These are phyloP conservation scores for Xylaria sp. DNA, from an alignment of 2,329 filamentous ascomycete genomes.

Conservation along the genomic window DNA sequence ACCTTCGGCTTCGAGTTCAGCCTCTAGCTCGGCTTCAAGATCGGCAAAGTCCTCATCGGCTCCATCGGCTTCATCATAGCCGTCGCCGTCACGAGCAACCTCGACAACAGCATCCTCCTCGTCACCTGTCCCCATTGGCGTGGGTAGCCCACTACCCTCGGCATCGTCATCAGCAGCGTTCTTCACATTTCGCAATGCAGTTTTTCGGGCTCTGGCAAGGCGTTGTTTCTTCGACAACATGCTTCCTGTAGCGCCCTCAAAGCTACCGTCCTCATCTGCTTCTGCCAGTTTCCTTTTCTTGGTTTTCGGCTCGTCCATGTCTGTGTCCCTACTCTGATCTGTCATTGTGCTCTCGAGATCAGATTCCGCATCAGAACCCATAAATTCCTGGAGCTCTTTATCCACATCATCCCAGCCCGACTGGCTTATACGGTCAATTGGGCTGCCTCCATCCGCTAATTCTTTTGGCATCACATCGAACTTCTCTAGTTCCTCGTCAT, in stretches of 20 bases:
- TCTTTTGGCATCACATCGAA: constrained; percentile 63
- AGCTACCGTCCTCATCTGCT: constrained; percentile 41
- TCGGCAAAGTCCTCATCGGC: constrained; percentile 54
- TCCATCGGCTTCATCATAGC: constrained; percentile 43
- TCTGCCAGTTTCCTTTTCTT: constrained; percentile 47
- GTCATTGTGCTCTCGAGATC: constrained; percentile 55
- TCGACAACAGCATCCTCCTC: constrained; percentile 53
- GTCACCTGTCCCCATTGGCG: constrained; percentile 53
- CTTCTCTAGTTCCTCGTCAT: constrained; percentile 55
- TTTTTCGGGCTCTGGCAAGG: constrained; percentile 54
- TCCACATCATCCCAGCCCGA: constrained; percentile 58
- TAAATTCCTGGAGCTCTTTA: constrained; percentile 73
- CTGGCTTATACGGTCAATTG: constrained; percentile 48
- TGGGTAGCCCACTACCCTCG: constrained; percentile 51
- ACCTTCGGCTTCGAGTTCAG: constrained; percentile 47
- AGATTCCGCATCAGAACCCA: constrained; percentile 63
- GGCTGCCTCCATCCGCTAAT: constrained; percentile 55
- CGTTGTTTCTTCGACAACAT: constrained; percentile 56
- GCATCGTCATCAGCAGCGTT: constrained; percentile 49
- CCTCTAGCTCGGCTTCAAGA: constrained; percentile 61
- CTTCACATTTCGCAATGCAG: constrained; percentile 55
- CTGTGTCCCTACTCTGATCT: constrained; percentile 48
- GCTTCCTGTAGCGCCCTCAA: constrained; percentile 43
- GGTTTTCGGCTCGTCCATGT: constrained; percentile 49
- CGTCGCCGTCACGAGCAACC: constrained; percentile 35